Evolutionary conservation across 225 moss, liverwort and hornwort species (phyloP).

Genomic region (Marchantia polymorpha): DNA sequence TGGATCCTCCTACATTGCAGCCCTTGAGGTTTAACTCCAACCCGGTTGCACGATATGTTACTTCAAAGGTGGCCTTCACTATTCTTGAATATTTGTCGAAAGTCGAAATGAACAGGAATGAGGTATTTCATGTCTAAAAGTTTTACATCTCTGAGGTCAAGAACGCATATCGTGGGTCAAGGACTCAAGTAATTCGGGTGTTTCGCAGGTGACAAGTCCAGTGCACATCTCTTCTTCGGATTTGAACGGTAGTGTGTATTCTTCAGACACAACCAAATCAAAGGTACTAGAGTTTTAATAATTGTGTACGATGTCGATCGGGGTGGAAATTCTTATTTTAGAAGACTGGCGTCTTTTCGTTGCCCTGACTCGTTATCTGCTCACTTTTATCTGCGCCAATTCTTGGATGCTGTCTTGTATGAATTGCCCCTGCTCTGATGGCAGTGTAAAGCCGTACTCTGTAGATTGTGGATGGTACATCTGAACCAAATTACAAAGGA

Average conservation of each 20-base stretch:
- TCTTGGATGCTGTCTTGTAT: background rate
- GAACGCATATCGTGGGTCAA: background rate
- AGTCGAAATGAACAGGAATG: too few species aligned
- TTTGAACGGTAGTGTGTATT: background rate
- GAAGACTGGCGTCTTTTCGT: background rate
- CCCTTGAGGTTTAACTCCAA: slow-evolving; percentile 57
- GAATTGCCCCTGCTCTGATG: background rate
- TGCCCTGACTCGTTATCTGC: background rate
- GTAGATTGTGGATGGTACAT: background rate
- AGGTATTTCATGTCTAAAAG: too few species aligned
- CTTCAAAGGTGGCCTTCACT: background rate
- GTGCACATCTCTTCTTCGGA: background rate
- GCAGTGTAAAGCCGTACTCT: background rate
- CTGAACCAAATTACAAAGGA: background rate
- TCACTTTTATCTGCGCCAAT: background rate
- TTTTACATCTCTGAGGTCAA: too few species aligned
- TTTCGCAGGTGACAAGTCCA: background rate
- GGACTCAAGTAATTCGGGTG: background rate
- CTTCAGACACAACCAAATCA: background rate
- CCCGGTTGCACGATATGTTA: background rate
- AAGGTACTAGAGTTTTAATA: background rate
- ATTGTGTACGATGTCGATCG: background rate
- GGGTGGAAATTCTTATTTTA: background rate
- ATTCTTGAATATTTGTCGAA: background rate
- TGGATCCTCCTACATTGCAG: slow-evolving; percentile 50